Evolutionary conservation across 257 asterid species (phyloP), one percentile per base, ranked within the genome.

Genomic region (Thymus quinquecostatus): DNA sequence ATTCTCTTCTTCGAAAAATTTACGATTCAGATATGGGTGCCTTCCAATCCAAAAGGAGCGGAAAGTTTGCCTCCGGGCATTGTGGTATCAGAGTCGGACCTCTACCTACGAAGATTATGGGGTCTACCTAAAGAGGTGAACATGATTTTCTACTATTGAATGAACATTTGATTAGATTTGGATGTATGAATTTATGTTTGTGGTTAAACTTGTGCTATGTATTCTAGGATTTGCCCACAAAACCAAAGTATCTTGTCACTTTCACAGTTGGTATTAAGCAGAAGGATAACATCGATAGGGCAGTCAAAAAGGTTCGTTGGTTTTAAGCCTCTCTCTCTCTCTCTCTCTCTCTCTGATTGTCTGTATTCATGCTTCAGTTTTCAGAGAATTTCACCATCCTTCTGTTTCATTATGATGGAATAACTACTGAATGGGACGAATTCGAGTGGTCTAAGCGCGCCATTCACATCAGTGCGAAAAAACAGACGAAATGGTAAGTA

Each of bases 41-140:
- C 92, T 32, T 84, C 89, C 14, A 92, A 91, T 69, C 98, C 98
- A 5, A 85, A 57, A 87, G 98, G 98, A 30, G 95, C 97, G 2
- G 96, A 92, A 68, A 79, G 82, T 74, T 77, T 90, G 80, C 95
- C 97, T 36, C 81, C 95, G 2, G 82, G 73, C 12, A 83, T 94
- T 7, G 74, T 91, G 64, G 90, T 69, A 36, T 77, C 91, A 45
- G 89, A 88, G 76, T 88, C 97, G 10, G 97, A 94, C 76, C 79
- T 81, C 49, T 80, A 78, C 75, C 83, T 66, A 63, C 91, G 92
- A 40, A 81, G 90, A 72, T 76, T 94, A 67, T 89, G 93, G 96
- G 97, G 97, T 33, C 56, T 75, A 14, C 97, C 99, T 13, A 81
- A 67, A n/a, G 91, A 94, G 77, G 96, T 88, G 66, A 77, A 85